Conservation (phyloP, 805 yeast genomes). For the Sugiyamaella mastotermitis region DNA sequence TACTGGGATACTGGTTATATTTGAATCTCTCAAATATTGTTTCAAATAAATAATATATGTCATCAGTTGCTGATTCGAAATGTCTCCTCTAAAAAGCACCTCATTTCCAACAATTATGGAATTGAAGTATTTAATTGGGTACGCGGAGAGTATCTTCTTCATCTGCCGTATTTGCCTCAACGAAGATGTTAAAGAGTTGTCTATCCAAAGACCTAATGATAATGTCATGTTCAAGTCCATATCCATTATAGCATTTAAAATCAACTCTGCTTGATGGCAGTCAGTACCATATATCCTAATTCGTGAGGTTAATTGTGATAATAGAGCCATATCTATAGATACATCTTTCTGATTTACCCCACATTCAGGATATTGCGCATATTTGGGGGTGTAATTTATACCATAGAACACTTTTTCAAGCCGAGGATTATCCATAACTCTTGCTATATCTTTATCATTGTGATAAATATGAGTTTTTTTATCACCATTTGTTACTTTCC, state of each 20-base stretch:
- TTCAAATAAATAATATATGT: constrained; percentile 40
- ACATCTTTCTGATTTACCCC: constrained; percentile 45
- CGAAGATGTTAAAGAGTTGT: constrained; percentile 40
- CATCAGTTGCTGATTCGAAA: constrained; percentile 33
- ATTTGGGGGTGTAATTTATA: constrained; percentile 52
- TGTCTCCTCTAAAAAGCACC: constrained; percentile 50
- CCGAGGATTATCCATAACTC: constrained; percentile 33
- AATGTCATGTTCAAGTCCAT: constrained; percentile 50
- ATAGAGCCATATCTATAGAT: constrained; percentile 46
- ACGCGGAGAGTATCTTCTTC: constrained; percentile 36
- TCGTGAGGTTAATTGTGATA: constrained; percentile 54
- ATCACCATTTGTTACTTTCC: neutral
- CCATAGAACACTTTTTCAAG: constrained; percentile 45
- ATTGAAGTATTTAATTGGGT: constrained; percentile 44
- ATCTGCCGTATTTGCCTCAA: constrained; percentile 40
- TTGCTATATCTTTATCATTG: neutral
- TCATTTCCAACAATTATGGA: constrained; percentile 58
- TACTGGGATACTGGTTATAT: constrained; percentile 40
- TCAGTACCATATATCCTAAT: constrained; percentile 56
- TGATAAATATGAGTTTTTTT: neutral
- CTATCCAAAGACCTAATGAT: constrained; percentile 60
- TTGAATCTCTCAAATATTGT: constrained; percentile 30
- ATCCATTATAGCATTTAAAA: constrained; percentile 47
- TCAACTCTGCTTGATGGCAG: constrained; percentile 49
- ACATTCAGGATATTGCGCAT: constrained; percentile 48